Base-by-base conservation (phyloP, 2,329 filamentous ascomycete species). In the Stachybotrys elegans region DNA sequence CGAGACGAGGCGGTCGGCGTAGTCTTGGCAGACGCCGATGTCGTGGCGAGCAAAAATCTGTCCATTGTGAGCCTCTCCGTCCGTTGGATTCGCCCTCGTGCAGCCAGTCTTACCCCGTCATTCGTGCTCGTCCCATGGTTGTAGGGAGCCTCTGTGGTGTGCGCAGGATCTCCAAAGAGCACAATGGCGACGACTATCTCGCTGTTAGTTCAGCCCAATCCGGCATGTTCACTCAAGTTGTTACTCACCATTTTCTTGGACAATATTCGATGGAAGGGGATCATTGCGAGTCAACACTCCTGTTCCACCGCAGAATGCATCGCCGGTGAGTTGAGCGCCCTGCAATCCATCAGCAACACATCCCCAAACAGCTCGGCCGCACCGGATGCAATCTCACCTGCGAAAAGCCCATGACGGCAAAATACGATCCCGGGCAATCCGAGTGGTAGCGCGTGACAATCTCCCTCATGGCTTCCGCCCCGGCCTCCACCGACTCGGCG, bases 381-480 rank as follows among this genome's bases (percentile, higher is more conserved):
- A 6, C 11, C 14, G 3, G 6, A 6, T 4, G 14, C 6, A 21
- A 34, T 23, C 25, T 22, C 46, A 62, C 65, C 59, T 71, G 68
- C 2, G 68, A 71, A 46, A 66, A 71, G 1, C 68, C 68, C 36
- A 71, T 39, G 22, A 71, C 49, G 5, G 65, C 68, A 39, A 71
- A 56, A 54, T 69, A 68, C 43, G 55, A 57, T n/a, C 60, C 48
- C 7, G 68, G 67, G 31, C 68, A 71, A 5, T 53, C 52, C 22
- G 53, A 40, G 48, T 53, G 51, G 47, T 71, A 69, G 19, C 52
- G 45, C 12, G 50, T 49, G 32, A 71, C 46, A 39, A 55, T 51
- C 22, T 52, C 35, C 16, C 55, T 61, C 55, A 69, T 46, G 25
- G 52, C 57, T 34, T 55, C 34, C 32, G 56, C 54, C 22, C 68